These are phyloP conservation scores for Acanthamoeba sp. DNA, from an alignment of 208 protist species.

Conservation along the genomic window DNA sequence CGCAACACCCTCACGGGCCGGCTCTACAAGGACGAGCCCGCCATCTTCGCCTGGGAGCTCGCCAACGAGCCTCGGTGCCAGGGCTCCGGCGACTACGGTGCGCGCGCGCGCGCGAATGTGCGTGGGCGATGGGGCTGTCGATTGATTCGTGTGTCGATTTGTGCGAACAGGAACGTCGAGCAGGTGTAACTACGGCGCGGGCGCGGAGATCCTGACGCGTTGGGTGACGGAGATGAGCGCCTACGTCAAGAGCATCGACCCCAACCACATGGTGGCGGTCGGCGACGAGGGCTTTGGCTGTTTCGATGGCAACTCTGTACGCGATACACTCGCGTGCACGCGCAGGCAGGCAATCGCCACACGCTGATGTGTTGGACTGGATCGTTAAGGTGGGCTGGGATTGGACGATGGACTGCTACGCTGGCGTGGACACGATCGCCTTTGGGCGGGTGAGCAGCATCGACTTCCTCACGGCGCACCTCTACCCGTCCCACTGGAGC, in stretches of 20 bases:
- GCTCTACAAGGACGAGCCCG: constrained; percentile 65
- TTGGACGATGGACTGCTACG: constrained; percentile 54
- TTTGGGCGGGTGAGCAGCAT: not conserved
- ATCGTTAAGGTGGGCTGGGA: constrained; percentile 5
- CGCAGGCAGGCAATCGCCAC: too few species aligned
- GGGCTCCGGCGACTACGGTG: not conserved
- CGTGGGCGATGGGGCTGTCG: not conserved
- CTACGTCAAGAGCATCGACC: not conserved
- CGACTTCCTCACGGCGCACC: constrained; percentile 67
- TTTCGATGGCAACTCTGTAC: not conserved
- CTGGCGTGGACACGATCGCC: constrained; percentile 13
- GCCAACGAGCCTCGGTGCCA: constrained; percentile 68
- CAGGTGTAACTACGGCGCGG: not conserved
- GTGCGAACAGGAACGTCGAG: not conserved
- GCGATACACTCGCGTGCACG: too few species aligned
- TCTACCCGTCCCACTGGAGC: constrained; percentile 72
- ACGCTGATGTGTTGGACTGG: too few species aligned
- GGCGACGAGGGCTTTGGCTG: constrained; percentile 66
- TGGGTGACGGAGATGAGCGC: constrained; percentile 43
- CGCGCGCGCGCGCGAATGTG: not conserved
- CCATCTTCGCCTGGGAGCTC: constrained; percentile 76
- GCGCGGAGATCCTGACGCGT: not conserved
- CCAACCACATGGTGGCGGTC: constrained; percentile 43
- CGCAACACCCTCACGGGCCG: constrained; percentile 3
- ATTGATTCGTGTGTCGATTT: not conserved